Percentiles rank a stretch among this genome's conserved stretches.
Conservation (phyloP, 169 alveolate species). For the Eimeria tenella region DNA sequence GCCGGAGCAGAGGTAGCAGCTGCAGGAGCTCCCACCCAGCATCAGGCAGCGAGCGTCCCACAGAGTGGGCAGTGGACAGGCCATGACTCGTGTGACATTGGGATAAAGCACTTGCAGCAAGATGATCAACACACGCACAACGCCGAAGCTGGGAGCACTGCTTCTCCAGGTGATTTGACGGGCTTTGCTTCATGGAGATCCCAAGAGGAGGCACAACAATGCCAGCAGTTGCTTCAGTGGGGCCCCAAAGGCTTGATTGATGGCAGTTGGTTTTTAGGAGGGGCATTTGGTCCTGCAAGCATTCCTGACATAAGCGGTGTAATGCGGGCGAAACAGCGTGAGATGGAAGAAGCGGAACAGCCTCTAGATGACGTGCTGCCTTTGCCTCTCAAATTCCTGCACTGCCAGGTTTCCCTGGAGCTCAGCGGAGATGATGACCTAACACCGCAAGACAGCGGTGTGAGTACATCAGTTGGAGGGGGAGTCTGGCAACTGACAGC, state of each 20-base stretch:
- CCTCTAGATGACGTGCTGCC: slow-evolving; percentile 45
- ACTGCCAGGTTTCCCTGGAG: slow-evolving; percentile 35
- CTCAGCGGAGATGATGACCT: slow-evolving; percentile 34
- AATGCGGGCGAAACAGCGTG: slow-evolving; percentile 29
- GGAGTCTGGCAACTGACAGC: neutral
- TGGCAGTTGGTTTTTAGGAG: slow-evolving; percentile 57
- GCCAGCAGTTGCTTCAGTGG: neutral
- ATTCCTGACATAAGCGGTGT: slow-evolving; percentile 29
- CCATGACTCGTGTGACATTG: too few relatives aligned
- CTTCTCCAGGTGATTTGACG: neutral
- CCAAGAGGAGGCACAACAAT: neutral
- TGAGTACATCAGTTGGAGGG: neutral
- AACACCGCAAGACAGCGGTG: neutral
- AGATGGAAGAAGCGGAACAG: slow-evolving; percentile 31
- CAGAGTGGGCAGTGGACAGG: neutral
- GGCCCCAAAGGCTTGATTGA: slow-evolving; percentile 42
- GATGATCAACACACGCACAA: neutral
- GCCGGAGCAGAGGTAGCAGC: slow-evolving; percentile 5
- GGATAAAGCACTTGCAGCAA: neutral
- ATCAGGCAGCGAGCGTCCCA: neutral
- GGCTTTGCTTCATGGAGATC: neutral
- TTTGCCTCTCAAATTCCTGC: slow-evolving; percentile 56
- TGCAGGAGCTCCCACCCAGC: slow-evolving; percentile 30
- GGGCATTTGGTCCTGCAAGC: slow-evolving; percentile 44
- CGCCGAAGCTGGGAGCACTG: neutral